Percentiles rank a stretch among this genome's conserved stretches.
Conservation (phyloP, 2,329 filamentous ascomycete species). For the Penicillium sp. region DNA sequence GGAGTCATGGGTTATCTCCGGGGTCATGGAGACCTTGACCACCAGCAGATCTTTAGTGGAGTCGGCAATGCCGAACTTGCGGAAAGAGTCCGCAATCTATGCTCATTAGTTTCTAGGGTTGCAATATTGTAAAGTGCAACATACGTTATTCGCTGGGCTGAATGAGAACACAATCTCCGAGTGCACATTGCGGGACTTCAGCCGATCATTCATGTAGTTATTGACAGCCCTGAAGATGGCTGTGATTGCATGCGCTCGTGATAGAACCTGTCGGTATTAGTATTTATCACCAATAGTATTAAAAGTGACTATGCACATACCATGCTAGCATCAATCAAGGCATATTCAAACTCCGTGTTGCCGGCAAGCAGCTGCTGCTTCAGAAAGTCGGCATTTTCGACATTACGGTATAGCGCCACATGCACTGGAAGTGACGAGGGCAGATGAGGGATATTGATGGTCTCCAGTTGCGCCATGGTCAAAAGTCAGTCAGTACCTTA, state of each 20-base stretch:
- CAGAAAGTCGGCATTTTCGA: conserved; percentile 72
- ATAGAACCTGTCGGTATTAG: conserved; percentile 56
- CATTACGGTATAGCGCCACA: conserved; percentile 67
- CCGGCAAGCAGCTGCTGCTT: conserved; percentile 78
- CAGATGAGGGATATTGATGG: conserved; percentile 69
- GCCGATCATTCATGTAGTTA: conserved; percentile 54
- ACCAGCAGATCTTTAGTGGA: conserved; percentile 68
- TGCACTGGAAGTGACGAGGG: conserved; percentile 64
- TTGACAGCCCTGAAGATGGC: conserved; percentile 74
- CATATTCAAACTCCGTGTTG: conserved; percentile 85
- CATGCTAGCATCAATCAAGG: conserved; percentile 79
- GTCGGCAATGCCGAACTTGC: conserved; percentile 75
- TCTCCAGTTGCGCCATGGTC: conserved; percentile 52
- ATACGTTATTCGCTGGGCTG: conserved; percentile 75
- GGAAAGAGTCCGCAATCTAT: conserved; percentile 87
- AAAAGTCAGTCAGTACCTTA: neutral
- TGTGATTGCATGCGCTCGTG: conserved; percentile 66
- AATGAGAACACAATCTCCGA: conserved; percentile 80
- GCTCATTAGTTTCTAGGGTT: neutral
- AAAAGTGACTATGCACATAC: conserved; percentile 39
- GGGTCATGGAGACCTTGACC: conserved; percentile 66
- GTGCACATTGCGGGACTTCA: conserved; percentile 81
- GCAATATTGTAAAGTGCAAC: conserved; percentile 19
- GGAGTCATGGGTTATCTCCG: conserved; percentile 45
- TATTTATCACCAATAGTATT: neutral